A percentile compares a stretch with the other conserved stretches of the same genome.
These are phyloP conservation scores for Mariannaea elegans DNA, from an alignment of 2,329 filamentous ascomycete species.

Conservation along the genomic window DNA sequence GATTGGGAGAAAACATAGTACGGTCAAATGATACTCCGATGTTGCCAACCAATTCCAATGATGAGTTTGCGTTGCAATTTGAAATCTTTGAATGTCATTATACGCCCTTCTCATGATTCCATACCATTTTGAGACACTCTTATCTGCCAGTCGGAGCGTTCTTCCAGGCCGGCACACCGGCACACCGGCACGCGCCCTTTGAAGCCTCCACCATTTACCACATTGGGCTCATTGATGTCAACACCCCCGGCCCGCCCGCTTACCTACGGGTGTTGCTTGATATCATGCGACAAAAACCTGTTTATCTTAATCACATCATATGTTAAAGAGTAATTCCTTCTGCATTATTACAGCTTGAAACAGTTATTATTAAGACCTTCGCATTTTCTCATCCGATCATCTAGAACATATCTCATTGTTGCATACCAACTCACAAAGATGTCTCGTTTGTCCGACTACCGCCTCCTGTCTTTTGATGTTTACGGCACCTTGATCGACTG, in stretches of 20 bases:
- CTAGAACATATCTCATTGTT: neutral
- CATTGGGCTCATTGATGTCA: neutral
- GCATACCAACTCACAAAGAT: slow-evolving; percentile 12
- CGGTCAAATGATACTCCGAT: too few species aligned
- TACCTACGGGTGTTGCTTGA: neutral
- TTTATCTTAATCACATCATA: neutral
- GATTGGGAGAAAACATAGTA: too few species aligned
- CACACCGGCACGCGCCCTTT: slow-evolving; percentile 14
- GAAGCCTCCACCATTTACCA: neutral
- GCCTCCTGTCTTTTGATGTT: slow-evolving; percentile 75
- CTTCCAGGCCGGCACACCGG: slow-evolving; percentile 7
- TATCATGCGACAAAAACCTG: neutral
- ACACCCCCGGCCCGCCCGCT: neutral
- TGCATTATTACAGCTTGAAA: too few species aligned
- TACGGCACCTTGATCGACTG: slow-evolving; percentile 85
- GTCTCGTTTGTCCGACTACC: slow-evolving; percentile 40
- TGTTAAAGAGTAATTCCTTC: too few species aligned
- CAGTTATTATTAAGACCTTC: too few species aligned
- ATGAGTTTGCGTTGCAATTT: neutral
- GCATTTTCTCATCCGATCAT: neutral
- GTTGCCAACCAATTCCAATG: too few species aligned
- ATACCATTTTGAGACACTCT: neutral
- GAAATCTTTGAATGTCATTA: neutral
- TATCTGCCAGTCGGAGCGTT: neutral
- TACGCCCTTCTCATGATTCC: neutral